These are phyloP conservation scores for Geotrichum klebahnii DNA, from an alignment of 1,139 yeast species.

Conservation along the genomic window DNA sequence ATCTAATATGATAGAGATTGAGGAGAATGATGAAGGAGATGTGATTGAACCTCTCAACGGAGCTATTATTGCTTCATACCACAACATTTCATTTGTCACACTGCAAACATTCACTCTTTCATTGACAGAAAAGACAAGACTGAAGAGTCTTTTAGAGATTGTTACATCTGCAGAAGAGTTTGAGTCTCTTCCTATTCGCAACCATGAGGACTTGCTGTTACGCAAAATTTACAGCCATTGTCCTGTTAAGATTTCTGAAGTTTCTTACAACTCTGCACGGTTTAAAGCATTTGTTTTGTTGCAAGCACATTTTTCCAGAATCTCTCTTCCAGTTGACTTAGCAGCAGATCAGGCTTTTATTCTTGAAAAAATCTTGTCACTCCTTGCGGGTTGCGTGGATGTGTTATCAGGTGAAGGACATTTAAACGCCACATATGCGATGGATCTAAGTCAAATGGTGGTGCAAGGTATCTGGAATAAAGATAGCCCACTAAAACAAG, in stretches of 20 bases:
- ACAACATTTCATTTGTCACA: slow-evolving; percentile 60
- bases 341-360: slow-evolving; percentile 53
- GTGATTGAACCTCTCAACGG: slow-evolving; percentile 60
- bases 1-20: slow-evolving; percentile 60
- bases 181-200: slow-evolving; percentile 57
- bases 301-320: slow-evolving; percentile 77
- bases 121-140: slow-evolving; percentile 52
- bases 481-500: slow-evolving; percentile 74
- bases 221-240: slow-evolving; percentile 51
- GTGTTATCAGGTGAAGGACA: slow-evolving; percentile 74
- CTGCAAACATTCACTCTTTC: slow-evolving; percentile 57
- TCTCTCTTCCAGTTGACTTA: slow-evolving; percentile 57
- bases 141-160: slow-evolving; percentile 62
- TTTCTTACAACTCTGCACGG: slow-evolving; percentile 51
- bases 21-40: slow-evolving; percentile 45
- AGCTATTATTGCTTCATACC: slow-evolving; percentile 70
- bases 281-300: slow-evolving; percentile 70
- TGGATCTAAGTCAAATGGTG: slow-evolving; percentile 87
- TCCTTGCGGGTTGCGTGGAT: slow-evolving; percentile 70
- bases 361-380: slow-evolving; percentile 47
- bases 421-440: slow-evolving; percentile 71
- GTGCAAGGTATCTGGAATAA: slow-evolving; percentile 83
- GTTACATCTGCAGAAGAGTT: slow-evolving; percentile 68
- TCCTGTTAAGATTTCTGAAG: slow-evolving; percentile 52
- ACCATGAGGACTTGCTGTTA: slow-evolving; percentile 52